A percentile compares a stretch with the other conserved stretches of the same genome.
phyloP scores from a whole-genome alignment of 169 alveolate species.

The Plasmodium gallinaceum region DNA sequence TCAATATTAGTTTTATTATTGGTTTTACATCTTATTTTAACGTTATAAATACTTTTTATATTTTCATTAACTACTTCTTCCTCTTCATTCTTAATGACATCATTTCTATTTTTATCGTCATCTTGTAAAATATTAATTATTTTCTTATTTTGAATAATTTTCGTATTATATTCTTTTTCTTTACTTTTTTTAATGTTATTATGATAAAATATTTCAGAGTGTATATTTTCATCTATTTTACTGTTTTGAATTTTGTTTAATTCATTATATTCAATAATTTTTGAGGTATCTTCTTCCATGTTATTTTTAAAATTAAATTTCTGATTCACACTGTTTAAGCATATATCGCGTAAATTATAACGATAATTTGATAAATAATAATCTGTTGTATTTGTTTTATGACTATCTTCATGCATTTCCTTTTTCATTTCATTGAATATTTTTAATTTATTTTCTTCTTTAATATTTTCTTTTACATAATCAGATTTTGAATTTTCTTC shows the following conservation, averaged over 20 bases:
- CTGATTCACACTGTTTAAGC: too few relatives aligned
- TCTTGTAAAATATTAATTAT: background rate
- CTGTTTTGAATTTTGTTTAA: too few relatives aligned
- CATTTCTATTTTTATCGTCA: background rate
- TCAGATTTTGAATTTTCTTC: background rate
- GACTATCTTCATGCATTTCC: background rate
- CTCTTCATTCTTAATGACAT: background rate
- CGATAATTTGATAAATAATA: too few relatives aligned
- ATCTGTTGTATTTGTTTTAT: background rate
- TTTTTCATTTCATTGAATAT: background rate
- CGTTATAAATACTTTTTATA: background rate
- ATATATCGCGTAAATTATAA: too few relatives aligned
- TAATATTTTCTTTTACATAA: background rate
- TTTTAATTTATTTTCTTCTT: constrained; percentile 3
- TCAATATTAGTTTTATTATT: background rate
- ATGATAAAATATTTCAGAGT: background rate
- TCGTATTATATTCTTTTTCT: background rate
- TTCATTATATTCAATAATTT: too few relatives aligned
- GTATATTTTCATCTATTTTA: too few relatives aligned
- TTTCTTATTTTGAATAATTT: background rate
- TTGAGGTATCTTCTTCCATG: too few relatives aligned
- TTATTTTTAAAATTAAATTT: too few relatives aligned
- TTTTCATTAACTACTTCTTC: background rate
- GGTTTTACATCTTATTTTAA: background rate
- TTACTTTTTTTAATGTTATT: background rate